Percentiles rank a stretch among this genome's conserved stretches.
phyloP scores from a whole-genome alignment of 768 basidiomycete species.

The Tricholoma matsutake region DNA sequence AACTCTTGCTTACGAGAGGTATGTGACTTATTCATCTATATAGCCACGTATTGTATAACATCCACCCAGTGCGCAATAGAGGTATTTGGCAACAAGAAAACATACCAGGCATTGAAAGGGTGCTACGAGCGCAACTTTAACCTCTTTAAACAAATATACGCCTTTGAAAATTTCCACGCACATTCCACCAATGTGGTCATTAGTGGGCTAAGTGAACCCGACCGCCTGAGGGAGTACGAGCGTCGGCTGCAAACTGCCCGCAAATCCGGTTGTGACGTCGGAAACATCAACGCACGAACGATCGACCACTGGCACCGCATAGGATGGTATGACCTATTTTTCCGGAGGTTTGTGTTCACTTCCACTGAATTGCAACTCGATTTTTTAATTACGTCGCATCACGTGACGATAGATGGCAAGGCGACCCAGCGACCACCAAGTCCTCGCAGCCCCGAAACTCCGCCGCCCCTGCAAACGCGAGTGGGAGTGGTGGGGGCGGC shows the following conservation, averaged over 20 bases:
- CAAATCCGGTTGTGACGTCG: conserved; percentile 65
- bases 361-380: background rate
- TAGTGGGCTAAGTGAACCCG: conserved; percentile 50
- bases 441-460: conserved; percentile 38
- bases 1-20: conserved; percentile 83
- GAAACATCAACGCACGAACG: conserved; percentile 68
- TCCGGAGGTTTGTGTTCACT: conserved; percentile 46
- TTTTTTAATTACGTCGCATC: background rate
- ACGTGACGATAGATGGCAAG: conserved; percentile 50
- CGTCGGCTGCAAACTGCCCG: conserved; percentile 65
- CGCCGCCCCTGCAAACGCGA: conserved; percentile 14
- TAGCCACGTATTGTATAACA: background rate
- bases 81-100: conserved; percentile 74
- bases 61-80: conserved; percentile 58
- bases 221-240: conserved; percentile 69
- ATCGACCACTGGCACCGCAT: conserved; percentile 78
- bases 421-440: conserved; percentile 58
- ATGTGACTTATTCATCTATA: background rate
- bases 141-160: conserved; percentile 78
- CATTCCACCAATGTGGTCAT: conserved; percentile 27
- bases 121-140: conserved; percentile 86
- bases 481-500: conserved; percentile 28
- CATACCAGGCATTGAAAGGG: conserved; percentile 80
- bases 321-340: conserved; percentile 77
- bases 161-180: conserved; percentile 56